These are phyloP conservation scores for Colletotrichum somersetense DNA, from an alignment of 2,329 filamentous ascomycete species.

Conservation along the genomic window DNA sequence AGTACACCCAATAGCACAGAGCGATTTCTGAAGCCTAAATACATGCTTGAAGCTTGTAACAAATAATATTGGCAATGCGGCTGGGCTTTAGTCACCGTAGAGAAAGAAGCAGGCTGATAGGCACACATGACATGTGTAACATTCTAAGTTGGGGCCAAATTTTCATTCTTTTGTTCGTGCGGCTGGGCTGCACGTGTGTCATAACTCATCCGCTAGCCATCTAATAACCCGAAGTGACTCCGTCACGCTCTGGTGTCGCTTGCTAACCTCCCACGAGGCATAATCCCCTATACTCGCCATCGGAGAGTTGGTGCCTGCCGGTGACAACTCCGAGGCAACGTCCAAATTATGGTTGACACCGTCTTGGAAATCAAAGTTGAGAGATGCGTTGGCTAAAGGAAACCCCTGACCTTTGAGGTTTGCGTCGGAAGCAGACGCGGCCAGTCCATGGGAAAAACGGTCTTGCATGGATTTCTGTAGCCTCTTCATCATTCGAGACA, in stretches of 20 bases:
- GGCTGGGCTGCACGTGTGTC: conserved; percentile 4
- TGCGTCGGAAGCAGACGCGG: not conserved
- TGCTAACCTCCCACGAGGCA: conserved; percentile 26
- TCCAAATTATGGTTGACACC: conserved; percentile 25
- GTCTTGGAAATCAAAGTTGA: conserved; percentile 34
- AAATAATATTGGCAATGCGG: too few relatives aligned
- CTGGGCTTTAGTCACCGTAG: too few relatives aligned
- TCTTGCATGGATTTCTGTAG: conserved; percentile 33
- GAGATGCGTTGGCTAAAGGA: not conserved
- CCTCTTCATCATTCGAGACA: conserved; percentile 36
- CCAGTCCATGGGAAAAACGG: conserved; percentile 11
- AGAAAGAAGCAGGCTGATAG: not conserved
- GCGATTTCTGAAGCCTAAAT: not conserved
- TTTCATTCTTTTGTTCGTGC: not conserved
- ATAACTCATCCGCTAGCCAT: conserved; percentile 39
- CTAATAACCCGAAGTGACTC: conserved; percentile 37
- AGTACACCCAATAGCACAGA: too few relatives aligned
- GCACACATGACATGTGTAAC: not conserved
- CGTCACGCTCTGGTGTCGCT: conserved; percentile 31
- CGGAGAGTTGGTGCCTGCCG: conserved; percentile 10
- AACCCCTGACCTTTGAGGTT: conserved; percentile 3
- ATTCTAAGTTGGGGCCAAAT: not conserved
- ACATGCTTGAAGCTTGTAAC: not conserved
- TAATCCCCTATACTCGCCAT: conserved; percentile 27
- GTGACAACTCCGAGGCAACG: conserved; percentile 13